Conservation (phyloP, 2,329 filamentous ascomycete species). For the Curvularia spicifera region DNA sequence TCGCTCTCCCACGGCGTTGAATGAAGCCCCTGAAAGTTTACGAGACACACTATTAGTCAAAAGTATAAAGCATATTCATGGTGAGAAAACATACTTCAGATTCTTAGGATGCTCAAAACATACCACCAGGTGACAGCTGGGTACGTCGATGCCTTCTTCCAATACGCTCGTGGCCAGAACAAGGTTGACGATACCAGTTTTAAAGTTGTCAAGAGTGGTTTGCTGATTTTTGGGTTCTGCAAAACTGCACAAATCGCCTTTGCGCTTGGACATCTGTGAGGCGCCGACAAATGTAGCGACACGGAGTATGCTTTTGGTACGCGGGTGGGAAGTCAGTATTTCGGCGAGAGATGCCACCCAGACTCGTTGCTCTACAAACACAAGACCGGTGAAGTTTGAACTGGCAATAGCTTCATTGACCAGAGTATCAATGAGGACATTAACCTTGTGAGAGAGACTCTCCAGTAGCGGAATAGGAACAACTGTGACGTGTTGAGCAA, state of each 20-base stretch:
- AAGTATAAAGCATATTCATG: neutral
- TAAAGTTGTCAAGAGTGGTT: conserved; percentile 61
- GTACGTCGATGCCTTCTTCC: conserved; percentile 67
- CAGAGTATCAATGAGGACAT: conserved; percentile 48
- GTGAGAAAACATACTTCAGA: conserved; percentile 52
- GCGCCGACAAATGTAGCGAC: conserved; percentile 62
- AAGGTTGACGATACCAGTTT: conserved; percentile 60
- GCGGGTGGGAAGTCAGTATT: conserved; percentile 43
- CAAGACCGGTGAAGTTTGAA: conserved; percentile 49
- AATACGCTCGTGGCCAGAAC: conserved; percentile 64
- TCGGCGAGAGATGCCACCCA: conserved; percentile 53
- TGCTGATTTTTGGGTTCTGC: conserved; percentile 56
- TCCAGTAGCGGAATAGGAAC: conserved; percentile 21
- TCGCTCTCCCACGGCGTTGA: conserved; percentile 68
- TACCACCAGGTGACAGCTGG: conserved; percentile 69
- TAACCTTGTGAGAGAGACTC: conserved; percentile 45
- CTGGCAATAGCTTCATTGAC: conserved; percentile 36
- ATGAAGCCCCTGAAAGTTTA: conserved; percentile 58
- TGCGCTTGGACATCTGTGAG: conserved; percentile 52
- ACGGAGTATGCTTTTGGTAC: conserved; percentile 44
- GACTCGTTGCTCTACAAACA: conserved; percentile 57
- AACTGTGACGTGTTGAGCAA: conserved; percentile 7
- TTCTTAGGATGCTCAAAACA: conserved; percentile 68
- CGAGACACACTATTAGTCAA: neutral
- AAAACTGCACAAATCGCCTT: conserved; percentile 58